Conservation (phyloP, 2,329 filamentous ascomycete genomes). For the Polytolypa hystricis region DNA sequence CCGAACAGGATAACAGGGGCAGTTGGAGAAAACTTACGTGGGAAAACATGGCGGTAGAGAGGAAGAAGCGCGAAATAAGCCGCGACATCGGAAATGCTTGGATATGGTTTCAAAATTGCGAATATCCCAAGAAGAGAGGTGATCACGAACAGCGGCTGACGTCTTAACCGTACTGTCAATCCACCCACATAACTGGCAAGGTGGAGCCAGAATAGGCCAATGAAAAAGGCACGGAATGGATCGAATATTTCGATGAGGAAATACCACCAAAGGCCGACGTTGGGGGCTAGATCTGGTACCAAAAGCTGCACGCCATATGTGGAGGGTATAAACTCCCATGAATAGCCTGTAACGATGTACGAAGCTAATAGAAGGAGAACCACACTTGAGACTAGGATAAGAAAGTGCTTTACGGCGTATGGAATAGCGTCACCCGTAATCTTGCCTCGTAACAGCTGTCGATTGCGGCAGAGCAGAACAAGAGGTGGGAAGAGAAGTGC, state of each 20-base stretch:
- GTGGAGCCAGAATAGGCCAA: slow-evolving; percentile 96
- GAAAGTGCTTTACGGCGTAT: slow-evolving; percentile 47
- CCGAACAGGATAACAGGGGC: neutral
- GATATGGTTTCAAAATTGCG: slow-evolving; percentile 94
- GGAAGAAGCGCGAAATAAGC: slow-evolving; percentile 75
- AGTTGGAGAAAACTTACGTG: slow-evolving; percentile 42
- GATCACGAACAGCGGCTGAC: slow-evolving; percentile 77
- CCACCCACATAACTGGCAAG: slow-evolving; percentile 81
- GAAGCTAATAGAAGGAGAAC: slow-evolving; percentile 59
- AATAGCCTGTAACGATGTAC: slow-evolving; percentile 58
- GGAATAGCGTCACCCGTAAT: slow-evolving; percentile 18
- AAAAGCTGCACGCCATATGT: slow-evolving; percentile 91
- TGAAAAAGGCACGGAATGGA: slow-evolving; percentile 91
- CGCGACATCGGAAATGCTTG: slow-evolving; percentile 80
- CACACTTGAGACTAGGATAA: slow-evolving; percentile 45
- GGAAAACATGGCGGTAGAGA: slow-evolving; percentile 83
- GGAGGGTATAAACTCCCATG: slow-evolving; percentile 76
- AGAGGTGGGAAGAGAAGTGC: slow-evolving; percentile 75
- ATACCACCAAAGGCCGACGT: slow-evolving; percentile 98
- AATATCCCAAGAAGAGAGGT: slow-evolving; percentile 80
- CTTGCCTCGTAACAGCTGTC: slow-evolving; percentile 31
- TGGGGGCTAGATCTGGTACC: slow-evolving; percentile 84
- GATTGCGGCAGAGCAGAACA: slow-evolving; percentile 68
- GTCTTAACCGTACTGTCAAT: slow-evolving; percentile 67
- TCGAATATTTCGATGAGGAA: slow-evolving; percentile 99